Base-by-base conservation (phyloP, 768 basidiomycete genomes). In the Coprinellus aureogranulatus region DNA sequence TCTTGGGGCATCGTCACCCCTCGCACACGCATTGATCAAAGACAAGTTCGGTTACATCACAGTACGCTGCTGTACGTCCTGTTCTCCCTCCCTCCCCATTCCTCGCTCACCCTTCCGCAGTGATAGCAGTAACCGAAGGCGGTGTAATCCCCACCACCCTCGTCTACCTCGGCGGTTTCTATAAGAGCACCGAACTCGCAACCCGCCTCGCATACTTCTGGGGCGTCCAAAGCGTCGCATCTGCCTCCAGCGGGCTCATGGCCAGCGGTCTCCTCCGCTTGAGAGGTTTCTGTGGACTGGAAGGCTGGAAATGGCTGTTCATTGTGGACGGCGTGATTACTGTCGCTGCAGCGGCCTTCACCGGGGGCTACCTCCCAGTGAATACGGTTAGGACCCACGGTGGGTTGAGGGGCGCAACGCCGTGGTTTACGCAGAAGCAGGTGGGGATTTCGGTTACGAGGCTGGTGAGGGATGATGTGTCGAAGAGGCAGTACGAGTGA, bases 291-390 rank as follows among this genome's bases (percentile, higher is more conserved):
- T 63, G 58, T 0, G 75, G 75, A 14, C 59, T 77, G 16, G 70
- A 72, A 51, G 75, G 75, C 1, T 77, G 75, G 75, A 75, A 75
- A 57, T 76, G 75, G 75, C 57, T 77, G 4, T 77, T 75, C 55
- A 52, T 77, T 12, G 71, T 77, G 16, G 74, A 77, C 53, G 75
- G 75, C 2, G 62, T 72, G 45, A 72, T 75, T 39, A 77, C 75
- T 0, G 59, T 77, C 2, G 50, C 67, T 2, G 72, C 72, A 20
- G 65, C 75, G 9, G 58, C 71, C 20, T 59, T n/a, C 20, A 56
- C 22, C 28, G 75, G 74, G 74, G 71, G 72, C 56, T 77, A 77
- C 57, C 68, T 77, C 2, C 75, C 75, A 2, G 55, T 62, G 9
- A 67, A 68, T 48, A 58, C 71, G 0, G 60, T 64, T 6, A 54